Evolutionary conservation across 805 yeast species (phyloP).

Genomic region (Nakazawaea wickerhamii): DNA sequence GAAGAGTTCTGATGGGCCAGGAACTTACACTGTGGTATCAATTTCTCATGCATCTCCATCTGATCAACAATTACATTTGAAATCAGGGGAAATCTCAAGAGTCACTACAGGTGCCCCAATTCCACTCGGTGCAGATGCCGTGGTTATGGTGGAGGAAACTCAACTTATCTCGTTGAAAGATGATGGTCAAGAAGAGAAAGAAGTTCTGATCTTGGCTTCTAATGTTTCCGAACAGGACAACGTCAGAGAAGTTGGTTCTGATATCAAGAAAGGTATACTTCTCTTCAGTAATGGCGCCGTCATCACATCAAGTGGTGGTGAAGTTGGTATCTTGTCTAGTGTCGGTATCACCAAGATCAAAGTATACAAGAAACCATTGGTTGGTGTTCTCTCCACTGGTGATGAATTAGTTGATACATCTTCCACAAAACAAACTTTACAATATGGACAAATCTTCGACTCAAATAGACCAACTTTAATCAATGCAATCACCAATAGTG

Average conservation of each 20-base stretch:
- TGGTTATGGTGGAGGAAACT: slow-evolving; percentile 52
- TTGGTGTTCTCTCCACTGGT: slow-evolving; percentile 49
- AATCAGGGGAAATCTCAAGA: slow-evolving; percentile 34
- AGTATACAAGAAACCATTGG: slow-evolving; percentile 35
- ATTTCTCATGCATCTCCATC: slow-evolving; percentile 38
- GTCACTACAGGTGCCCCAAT: slow-evolving; percentile 55
- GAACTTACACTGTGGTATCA: slow-evolving; percentile 33
- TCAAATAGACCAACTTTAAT: slow-evolving; percentile 44
- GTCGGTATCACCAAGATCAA: slow-evolving; percentile 35
- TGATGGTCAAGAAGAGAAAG: slow-evolving; percentile 37
- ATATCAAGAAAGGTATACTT: slow-evolving; percentile 32
- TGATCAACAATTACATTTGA: slow-evolving; percentile 15
- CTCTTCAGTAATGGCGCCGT: slow-evolving; percentile 31
- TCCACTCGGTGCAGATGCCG: slow-evolving; percentile 49
- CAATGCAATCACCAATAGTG: slow-evolving; percentile 28
- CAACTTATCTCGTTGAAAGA: slow-evolving; percentile 26
- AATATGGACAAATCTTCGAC: slow-evolving; percentile 44
- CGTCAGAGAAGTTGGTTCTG: slow-evolving; percentile 43
- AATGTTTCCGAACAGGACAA: slow-evolving; percentile 38
- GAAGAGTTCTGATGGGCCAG: slow-evolving; percentile 38
- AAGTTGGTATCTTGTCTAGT: slow-evolving; percentile 42
- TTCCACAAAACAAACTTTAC: slow-evolving; percentile 16
- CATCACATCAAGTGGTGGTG: slow-evolving; percentile 42
- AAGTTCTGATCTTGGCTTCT: slow-evolving; percentile 33
- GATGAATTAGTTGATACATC: slow-evolving; percentile 39